Evolutionary conservation across 148 eudicot species (phyloP), one percentile per base, ranked within the genome.

Genomic region (Heliosperma pusillum): DNA sequence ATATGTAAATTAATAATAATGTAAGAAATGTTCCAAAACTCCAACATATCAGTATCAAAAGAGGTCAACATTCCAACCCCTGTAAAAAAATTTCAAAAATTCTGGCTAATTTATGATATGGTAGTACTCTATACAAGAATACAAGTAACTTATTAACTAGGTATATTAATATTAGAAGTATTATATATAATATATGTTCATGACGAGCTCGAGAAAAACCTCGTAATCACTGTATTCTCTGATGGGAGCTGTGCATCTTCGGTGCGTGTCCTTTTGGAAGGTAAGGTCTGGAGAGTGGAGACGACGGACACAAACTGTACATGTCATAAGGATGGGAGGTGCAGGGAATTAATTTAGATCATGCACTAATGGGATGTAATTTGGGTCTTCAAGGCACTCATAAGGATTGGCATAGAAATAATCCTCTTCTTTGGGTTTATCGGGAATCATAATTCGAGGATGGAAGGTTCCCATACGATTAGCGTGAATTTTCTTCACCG

Each of bases 351-450:
- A 9, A 60, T 5, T 60, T 24, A 10, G 74, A 40, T 83, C 86
- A 83, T 56, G 81, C 86, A 16, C 42, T 26, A 74, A 74, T 69
- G 86, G 76, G 45, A 76, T 76, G 26, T 83, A 52, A 70, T 82
- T 59, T 67, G 21, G 71, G 44, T 77, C 76, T 58, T 80, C 73
- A 8, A 83, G 74, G 76, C 89, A 87, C 53, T 87, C 89, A 61
- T 82, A 80, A 9, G 89, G 89, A 75, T 87, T 87, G 76, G 87
- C 56, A 66, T 80, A 84, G 79, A 87, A 87, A 74, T 82, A 87
- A 21, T 87, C 89, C 70, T 87, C 89, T 78, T 87, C 89, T 72
- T 87, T 87, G 44, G 89, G 89, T 65, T 80, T 78, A 70, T 83
- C 80, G 20, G 84, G 84, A 21, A 84, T 78, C 79, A 84, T 78